Base-by-base conservation (phyloP, 2,329 filamentous ascomycete genomes). In the Nemania serpens region DNA sequence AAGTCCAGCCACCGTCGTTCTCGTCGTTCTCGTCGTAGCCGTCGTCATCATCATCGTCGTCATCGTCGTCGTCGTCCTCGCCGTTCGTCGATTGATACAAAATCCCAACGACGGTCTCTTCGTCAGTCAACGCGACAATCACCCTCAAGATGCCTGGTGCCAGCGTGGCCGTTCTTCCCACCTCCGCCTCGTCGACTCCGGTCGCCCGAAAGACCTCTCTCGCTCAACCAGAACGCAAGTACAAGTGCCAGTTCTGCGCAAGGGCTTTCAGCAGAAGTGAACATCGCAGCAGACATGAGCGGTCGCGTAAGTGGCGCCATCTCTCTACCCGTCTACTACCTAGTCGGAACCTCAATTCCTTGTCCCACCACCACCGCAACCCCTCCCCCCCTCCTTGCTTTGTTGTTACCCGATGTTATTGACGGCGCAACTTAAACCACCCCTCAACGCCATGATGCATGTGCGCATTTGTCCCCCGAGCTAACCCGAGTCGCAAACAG, bases 191-290 rank as follows among this genome's bases (percentile, higher is more conserved):
- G 74, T 86, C 91, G 74, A 85, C 88, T 74, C 84, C 90, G 75
- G 85, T 86, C 71, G 84, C 89, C 73, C 88, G 91, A 78, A 96
- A 96, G 80, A 79, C 89, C 68, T 83, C 89, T 64, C 80, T 88
- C 70, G 89, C 87, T 63, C 72, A 71, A 70, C 92, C 93, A 58
- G 95, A 98, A 82, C 94, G 96, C 83, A 97, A 97, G 80, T 99
- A 99, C 87, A 97, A 98, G 78, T 99, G 95, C 82, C 93, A 97
- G 83, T 98, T 97, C 79, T 98, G 95, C 82, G 93, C 93, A 80
- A 87, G 95, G 78, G 95, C 95, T 66, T 99, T 99, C 78, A 97
- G 93, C 81, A 86, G 95, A 77, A 97, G 93, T 77, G 95, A 99
- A 79, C 95, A 99, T 78, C 88, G 95, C 71, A 97, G 93, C 79